A percentile compares a stretch with the other conserved stretches of the same genome.
These are phyloP conservation scores for Gliomastix tumulicola DNA, from an alignment of 2,329 filamentous ascomycete species.

Conservation along the genomic window DNA sequence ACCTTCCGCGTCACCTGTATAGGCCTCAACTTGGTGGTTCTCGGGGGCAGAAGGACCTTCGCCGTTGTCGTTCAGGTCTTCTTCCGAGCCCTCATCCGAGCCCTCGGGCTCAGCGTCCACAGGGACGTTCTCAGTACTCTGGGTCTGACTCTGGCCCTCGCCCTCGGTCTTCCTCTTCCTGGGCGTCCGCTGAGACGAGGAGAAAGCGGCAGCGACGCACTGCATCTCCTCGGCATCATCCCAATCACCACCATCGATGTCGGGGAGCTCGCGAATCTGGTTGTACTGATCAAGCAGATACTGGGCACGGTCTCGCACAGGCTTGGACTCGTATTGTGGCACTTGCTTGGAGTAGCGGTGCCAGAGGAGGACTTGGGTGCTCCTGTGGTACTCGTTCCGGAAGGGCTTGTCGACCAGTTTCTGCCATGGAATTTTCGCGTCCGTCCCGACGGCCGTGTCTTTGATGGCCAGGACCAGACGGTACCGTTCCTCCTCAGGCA, in stretches of 20 bases:
- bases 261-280: slow-evolving; percentile 22
- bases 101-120: no score
- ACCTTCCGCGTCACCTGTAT: no score
- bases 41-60: no score
- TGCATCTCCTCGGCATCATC: slow-evolving; percentile 23
- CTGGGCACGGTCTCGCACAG: slow-evolving; percentile 24
- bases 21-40: no score
- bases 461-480: slow-evolving; percentile 34
- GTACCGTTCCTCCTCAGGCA: slow-evolving; percentile 37
- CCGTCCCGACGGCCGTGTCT: slow-evolving; percentile 27
- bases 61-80: slow-evolving; percentile 3
- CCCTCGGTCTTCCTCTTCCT: slow-evolving; percentile 2
- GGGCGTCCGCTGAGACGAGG: slow-evolving; percentile 12
- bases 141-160: slow-evolving; percentile 1
- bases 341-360: slow-evolving; percentile 25
- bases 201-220: no score
- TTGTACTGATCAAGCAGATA: slow-evolving; percentile 25
- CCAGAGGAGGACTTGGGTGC: slow-evolving; percentile 30
- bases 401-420: slow-evolving; percentile 32
- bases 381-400: slow-evolving; percentile 27
- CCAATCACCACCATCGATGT: slow-evolving; percentile 18
- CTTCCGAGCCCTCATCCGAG: no score
- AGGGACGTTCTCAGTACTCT: no score
- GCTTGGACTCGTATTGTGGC: slow-evolving; percentile 19
- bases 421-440: slow-evolving; percentile 43